These are phyloP conservation scores for Karstenula rhodostoma DNA, from an alignment of 2,329 filamentous ascomycete genomes.

Conservation along the genomic window DNA sequence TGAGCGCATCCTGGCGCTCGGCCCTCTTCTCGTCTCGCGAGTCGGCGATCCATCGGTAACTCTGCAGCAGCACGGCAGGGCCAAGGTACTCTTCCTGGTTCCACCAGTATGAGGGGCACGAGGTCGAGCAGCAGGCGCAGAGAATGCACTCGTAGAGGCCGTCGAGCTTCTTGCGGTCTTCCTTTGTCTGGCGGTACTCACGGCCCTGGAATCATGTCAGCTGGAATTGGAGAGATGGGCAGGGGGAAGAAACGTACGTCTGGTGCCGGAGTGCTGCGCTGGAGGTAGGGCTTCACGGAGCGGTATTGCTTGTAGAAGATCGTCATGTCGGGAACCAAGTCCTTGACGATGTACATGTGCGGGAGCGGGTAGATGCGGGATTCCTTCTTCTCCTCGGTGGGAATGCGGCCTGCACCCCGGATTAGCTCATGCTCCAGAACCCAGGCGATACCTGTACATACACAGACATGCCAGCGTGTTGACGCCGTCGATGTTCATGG, in stretches of 20 bases:
- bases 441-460: constrained; percentile 60
- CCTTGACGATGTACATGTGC: constrained; percentile 99
- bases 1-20: constrained; percentile 87
- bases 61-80: constrained; percentile 94
- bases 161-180: constrained; percentile 94
- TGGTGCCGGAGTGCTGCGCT: constrained; percentile 82
- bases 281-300: constrained; percentile 98
- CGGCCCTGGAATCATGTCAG: constrained; percentile 69
- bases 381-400: constrained; percentile 79
- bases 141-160: constrained; percentile 99
- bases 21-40: constrained; percentile 89
- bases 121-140: constrained; percentile 98
- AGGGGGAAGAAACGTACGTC: constrained; percentile 70
- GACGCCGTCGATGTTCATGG: constrained; percentile 99
- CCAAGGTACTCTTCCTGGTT: constrained; percentile 99
- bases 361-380: constrained; percentile 97
- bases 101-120: constrained; percentile 99
- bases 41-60: constrained; percentile 96
- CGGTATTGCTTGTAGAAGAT: constrained; percentile 99
- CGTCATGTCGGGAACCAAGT: constrained; percentile 95
- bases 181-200: constrained; percentile 90
- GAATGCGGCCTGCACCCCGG: constrained; percentile 78
- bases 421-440: constrained; percentile 20
- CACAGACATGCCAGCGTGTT: constrained; percentile 98
- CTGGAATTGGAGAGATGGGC: constrained; percentile 50